A percentile compares a stretch with the other conserved stretches of the same genome.
phyloP scores from a whole-genome alignment of 1,284 basidiomycete genomes.

The Papiliotrema fonsecae region DNA sequence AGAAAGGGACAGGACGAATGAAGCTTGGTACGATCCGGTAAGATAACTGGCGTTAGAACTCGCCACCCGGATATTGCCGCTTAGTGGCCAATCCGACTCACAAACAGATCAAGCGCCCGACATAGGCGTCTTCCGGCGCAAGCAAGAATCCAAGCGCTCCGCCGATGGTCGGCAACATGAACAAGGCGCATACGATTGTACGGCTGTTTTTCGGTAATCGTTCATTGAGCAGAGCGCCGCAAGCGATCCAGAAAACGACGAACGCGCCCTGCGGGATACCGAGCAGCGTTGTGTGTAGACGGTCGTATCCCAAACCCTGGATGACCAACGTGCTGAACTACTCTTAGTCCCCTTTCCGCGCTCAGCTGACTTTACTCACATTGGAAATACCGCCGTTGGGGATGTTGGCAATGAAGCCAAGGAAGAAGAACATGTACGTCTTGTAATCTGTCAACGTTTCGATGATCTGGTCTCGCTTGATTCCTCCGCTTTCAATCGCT shows the following conservation, averaged over 20 bases:
- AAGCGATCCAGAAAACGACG: slow-evolving; percentile 42
- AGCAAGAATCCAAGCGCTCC: slow-evolving; percentile 48
- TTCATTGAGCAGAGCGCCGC: slow-evolving; percentile 39
- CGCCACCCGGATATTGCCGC: not conserved
- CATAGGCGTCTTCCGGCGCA: slow-evolving; percentile 43
- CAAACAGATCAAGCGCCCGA: slow-evolving; percentile 57
- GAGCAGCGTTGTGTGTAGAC: slow-evolving; percentile 42
- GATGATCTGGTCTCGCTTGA: slow-evolving; percentile 47
- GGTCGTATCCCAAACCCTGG: slow-evolving; percentile 39
- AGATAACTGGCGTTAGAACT: slow-evolving; percentile 31
- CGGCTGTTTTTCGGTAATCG: slow-evolving; percentile 41
- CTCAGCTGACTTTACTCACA: slow-evolving; percentile 6
- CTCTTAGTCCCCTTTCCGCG: not conserved
- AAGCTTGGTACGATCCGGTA: slow-evolving; percentile 50
- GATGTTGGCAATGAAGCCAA: slow-evolving; percentile 45
- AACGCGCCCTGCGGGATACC: slow-evolving; percentile 46
- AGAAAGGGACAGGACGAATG: slow-evolving; percentile 51
- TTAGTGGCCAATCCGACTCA: slow-evolving; percentile 12
- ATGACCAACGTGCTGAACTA: slow-evolving; percentile 47
- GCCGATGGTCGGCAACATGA: slow-evolving; percentile 47
- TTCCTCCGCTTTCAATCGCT: slow-evolving; percentile 46
- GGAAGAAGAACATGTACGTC: slow-evolving; percentile 37
- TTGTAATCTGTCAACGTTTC: slow-evolving; percentile 47
- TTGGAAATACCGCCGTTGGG: slow-evolving; percentile 46
- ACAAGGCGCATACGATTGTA: slow-evolving; percentile 37